Conservation (phyloP, 1,284 basidiomycete genomes). For the Cryptococcus depauperatus region DNA sequence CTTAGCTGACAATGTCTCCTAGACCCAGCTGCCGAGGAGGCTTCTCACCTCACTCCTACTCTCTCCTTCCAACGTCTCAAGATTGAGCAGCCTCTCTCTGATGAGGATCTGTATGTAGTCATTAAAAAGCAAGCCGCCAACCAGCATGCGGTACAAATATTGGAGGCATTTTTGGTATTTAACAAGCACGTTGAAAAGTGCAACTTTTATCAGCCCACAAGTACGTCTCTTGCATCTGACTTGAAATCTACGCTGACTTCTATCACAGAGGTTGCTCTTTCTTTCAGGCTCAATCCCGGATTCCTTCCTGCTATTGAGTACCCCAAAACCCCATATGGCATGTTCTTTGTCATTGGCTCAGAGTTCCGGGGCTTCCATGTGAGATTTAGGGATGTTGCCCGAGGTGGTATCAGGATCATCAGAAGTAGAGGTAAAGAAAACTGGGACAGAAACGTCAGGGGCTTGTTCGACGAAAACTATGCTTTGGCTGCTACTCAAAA, state of each 20-base stretch:
- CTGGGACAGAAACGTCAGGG: slow-evolving; percentile 93
- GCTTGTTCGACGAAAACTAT: slow-evolving; percentile 97
- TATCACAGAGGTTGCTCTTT: slow-evolving; percentile 92
- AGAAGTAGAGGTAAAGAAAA: slow-evolving; percentile 91
- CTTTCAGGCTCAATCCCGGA: slow-evolving; percentile 86
- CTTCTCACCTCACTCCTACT: slow-evolving; percentile 57
- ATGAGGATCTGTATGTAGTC: slow-evolving; percentile 77
- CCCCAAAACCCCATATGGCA: slow-evolving; percentile 80
- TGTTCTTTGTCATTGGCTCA: slow-evolving; percentile 90
- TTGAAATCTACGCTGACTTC: too few species aligned
- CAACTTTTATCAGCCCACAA: slow-evolving; percentile 96
- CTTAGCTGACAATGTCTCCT: too few species aligned
- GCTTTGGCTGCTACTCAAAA: slow-evolving; percentile 95
- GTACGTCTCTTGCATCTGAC: too few species aligned
- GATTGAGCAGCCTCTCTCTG: slow-evolving; percentile 74
- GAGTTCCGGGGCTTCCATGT: slow-evolving; percentile 98
- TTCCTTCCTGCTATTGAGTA: slow-evolving; percentile 95
- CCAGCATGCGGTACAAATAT: slow-evolving; percentile 87
- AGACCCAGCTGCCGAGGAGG: slow-evolving; percentile 44
- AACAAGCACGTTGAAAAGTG: slow-evolving; percentile 97
- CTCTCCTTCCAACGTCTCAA: slow-evolving; percentile 92
- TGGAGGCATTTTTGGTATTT: slow-evolving; percentile 90
- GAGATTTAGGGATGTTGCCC: slow-evolving; percentile 93
- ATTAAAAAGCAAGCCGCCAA: slow-evolving; percentile 76
- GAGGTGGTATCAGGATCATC: slow-evolving; percentile 94